A percentile compares a stretch with the other conserved stretches of the same genome.
phyloP scores from a whole-genome alignment of 192 early-diverging fungal genomes.

The Phlyctochytrium arcticum region DNA sequence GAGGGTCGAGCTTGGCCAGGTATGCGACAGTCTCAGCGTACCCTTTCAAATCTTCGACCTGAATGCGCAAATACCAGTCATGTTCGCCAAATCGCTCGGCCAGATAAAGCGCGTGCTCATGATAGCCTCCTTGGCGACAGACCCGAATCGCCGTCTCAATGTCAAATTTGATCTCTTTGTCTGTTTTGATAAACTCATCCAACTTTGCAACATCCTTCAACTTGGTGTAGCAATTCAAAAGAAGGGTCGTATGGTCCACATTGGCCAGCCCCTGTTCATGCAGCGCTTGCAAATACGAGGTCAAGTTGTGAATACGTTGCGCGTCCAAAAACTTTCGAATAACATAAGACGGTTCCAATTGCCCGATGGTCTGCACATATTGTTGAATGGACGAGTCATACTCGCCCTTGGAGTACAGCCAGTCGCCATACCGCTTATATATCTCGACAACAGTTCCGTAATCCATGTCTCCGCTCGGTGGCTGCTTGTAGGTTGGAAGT shows the following conservation, averaged over 20 bases:
- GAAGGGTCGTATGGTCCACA: slow-evolving; percentile 90
- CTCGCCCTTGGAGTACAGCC: slow-evolving; percentile 74
- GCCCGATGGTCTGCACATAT: slow-evolving; percentile 86
- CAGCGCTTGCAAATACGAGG: slow-evolving; percentile 83
- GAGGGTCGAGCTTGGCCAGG: slow-evolving; percentile 45
- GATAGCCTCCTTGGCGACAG: slow-evolving; percentile 86
- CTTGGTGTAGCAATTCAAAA: slow-evolving; percentile 98
- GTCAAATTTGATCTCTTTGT: slow-evolving; percentile 66
- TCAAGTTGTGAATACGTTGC: slow-evolving; percentile 85
- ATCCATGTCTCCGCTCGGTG: slow-evolving; percentile 56
- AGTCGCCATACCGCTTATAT: slow-evolving; percentile 90
- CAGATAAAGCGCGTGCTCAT: slow-evolving; percentile 86
- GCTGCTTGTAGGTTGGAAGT: not conserved
- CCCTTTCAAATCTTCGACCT: slow-evolving; percentile 81
- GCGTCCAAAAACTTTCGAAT: slow-evolving; percentile 96
- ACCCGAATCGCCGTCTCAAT: slow-evolving; percentile 92
- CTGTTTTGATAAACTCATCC: slow-evolving; percentile 78
- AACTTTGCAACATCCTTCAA: slow-evolving; percentile 80
- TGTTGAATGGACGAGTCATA: slow-evolving; percentile 89
- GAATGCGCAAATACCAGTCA: slow-evolving; percentile 82
- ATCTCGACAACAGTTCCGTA: slow-evolving; percentile 84
- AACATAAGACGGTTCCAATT: slow-evolving; percentile 92
- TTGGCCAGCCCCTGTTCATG: slow-evolving; percentile 85
- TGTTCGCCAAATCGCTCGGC: slow-evolving; percentile 79
- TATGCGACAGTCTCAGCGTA: slow-evolving; percentile 75